Evolutionary conservation across 345 rosid species (phyloP), one percentile per base, ranked within the genome.

Genomic region (Excoecaria cochinchinensis): DNA sequence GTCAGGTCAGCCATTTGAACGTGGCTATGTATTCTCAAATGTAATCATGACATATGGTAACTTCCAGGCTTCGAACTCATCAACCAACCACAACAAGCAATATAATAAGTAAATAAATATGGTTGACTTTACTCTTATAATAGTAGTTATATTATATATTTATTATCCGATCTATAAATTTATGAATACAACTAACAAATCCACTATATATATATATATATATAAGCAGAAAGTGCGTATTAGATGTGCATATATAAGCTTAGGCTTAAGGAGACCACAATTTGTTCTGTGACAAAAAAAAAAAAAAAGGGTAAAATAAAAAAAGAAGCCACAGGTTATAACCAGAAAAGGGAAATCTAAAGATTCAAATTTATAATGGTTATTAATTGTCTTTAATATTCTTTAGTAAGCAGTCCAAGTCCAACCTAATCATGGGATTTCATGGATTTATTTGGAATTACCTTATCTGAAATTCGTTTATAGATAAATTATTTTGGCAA

Each of bases 41-140:
- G 46, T 21, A 80, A 56, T 50, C n/a, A 67, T 22, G 65, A 60
- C 48, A 7, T 11, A 9, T 38, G 14, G 21, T 24, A 62, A 46
- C 53, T 62, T 68, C 71, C 75, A 63, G 67, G n/a, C n/a, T n/a
- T n/a, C n/a, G n/a, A n/a, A n/a, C 19, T 55, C 69, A 69, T 72
- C 70, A 72, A 39, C 74, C 74, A 72, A 44, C 71, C 12, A 24
- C 10, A 67, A 24, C 53, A 64, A 25, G 56, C 62, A 24, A 8
- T 38, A 25, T 46, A 13, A 1, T 51, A 60, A n/a, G n/a, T n/a
- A n/a, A n/a, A 62, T 24, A 47, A 19, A 17, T 22, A 40, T 19
- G 39, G 58, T 67, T 76, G 70, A 72, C 71, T 9, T 4, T 7
- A 14, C 5, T 38, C 12, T 58, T 58, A 11, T 6, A 48, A 42